phyloP scores from a whole-genome alignment of 164 flowering plant species.

The Chloranthus sessilifolius region DNA sequence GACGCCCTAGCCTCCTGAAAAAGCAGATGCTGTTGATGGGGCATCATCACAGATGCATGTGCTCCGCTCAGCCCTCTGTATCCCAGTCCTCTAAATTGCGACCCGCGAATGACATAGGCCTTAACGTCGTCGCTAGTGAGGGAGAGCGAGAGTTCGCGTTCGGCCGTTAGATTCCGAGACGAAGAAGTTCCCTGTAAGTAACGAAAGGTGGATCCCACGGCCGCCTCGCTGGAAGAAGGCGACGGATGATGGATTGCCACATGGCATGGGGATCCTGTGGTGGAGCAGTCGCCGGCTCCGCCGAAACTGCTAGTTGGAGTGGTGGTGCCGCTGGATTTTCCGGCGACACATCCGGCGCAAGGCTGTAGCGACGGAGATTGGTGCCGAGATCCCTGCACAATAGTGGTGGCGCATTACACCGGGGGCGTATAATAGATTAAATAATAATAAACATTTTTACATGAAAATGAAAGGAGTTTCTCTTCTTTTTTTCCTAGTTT shows the following conservation, averaged over 20 bases:
- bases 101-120: not conserved
- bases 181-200: not conserved
- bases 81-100: not conserved
- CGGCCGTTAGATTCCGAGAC: no score
- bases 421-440: not conserved
- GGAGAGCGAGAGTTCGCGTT: not conserved
- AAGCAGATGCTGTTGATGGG: conserved; percentile 6
- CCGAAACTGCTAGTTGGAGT: conserved; percentile 5
- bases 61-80: not conserved
- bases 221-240: conserved; percentile 1
- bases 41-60: not conserved
- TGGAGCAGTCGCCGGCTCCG: conserved; percentile 30
- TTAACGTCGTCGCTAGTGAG: not conserved
- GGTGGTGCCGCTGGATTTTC: not conserved
- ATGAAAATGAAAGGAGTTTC: no score
- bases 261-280: conserved; percentile 27
- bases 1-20: conserved; percentile 15
- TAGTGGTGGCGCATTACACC: not conserved
- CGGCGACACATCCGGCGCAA: conserved; percentile 4
- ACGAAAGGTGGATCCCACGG: not conserved
- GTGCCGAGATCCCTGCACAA: not conserved
- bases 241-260: not conserved
- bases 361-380: conserved; percentile 1
- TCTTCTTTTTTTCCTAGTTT: no score
- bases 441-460: no score